These are phyloP conservation scores for Henckelia pumila DNA, from an alignment of 257 asterid genomes.

Conservation along the genomic window DNA sequence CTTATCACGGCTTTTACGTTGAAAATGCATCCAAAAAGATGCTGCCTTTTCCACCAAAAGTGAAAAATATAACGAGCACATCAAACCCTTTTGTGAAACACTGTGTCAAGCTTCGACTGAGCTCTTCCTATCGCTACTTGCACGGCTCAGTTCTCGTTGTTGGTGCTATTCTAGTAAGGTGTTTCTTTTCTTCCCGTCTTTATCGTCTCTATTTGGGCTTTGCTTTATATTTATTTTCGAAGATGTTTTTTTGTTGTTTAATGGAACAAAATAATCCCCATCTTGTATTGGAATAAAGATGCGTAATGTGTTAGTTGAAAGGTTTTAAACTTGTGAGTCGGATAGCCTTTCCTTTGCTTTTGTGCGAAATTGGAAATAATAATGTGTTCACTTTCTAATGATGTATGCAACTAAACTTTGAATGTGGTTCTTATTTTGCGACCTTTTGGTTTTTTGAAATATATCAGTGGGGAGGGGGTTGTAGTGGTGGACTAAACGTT, in stretches of 20 bases:
- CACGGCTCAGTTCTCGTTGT: conserved; percentile 77
- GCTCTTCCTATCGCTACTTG: conserved; percentile 74
- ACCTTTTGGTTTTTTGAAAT: background rate
- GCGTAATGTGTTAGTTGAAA: conserved; percentile 6
- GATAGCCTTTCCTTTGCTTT: conserved; percentile 4
- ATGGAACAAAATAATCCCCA: background rate
- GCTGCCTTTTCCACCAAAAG: conserved; percentile 46
- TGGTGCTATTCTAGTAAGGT: conserved; percentile 85
- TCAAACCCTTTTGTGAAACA: conserved; percentile 89
- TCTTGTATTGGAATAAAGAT: too few species aligned
- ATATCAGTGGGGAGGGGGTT: background rate
- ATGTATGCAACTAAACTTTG: background rate
- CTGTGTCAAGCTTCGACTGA: conserved; percentile 82
- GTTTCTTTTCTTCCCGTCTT: background rate
- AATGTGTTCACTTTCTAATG: background rate
- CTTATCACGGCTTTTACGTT: conserved; percentile 23
- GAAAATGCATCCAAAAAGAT: conserved; percentile 34
- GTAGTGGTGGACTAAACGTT: background rate
- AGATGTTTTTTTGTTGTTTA: background rate
- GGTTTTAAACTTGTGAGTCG: conserved; percentile 7
- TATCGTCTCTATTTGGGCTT: background rate
- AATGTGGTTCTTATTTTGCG: background rate
- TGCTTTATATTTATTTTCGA: background rate
- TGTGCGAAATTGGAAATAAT: conserved; percentile 2
- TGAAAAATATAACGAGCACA: conserved; percentile 68